These are phyloP conservation scores for Claviceps sp. DNA, from an alignment of 2,329 filamentous ascomycete species.

Conservation along the genomic window DNA sequence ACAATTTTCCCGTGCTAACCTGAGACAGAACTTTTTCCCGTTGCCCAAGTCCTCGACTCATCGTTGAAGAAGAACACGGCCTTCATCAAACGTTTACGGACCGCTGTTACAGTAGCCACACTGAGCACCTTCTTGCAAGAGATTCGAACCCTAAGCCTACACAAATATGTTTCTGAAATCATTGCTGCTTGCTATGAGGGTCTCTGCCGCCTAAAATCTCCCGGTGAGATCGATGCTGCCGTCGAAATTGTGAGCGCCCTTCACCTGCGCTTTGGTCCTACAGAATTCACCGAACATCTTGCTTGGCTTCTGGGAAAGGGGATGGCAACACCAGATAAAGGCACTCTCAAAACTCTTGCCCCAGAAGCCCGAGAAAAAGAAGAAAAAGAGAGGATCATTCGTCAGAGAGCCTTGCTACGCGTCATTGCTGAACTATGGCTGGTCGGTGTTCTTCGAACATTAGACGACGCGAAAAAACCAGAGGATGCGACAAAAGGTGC, in stretches of 20 bases:
- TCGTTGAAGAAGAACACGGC: conserved; percentile 97
- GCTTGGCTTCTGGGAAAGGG: conserved; percentile 89
- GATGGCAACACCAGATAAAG: conserved; percentile 80
- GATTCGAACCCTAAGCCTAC: conserved; percentile 76
- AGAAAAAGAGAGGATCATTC: conserved; percentile 80
- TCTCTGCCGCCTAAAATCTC: conserved; percentile 78
- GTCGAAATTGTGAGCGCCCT: conserved; percentile 91
- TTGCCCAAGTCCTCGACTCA: conserved; percentile 74
- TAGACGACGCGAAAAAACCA: conserved; percentile 52
- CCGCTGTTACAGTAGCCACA: conserved; percentile 68
- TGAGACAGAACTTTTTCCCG: conserved; percentile 56
- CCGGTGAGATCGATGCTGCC: conserved; percentile 81
- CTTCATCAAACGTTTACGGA: conserved; percentile 92
- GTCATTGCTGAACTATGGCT: conserved; percentile 96
- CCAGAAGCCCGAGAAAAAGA: conserved; percentile 83
- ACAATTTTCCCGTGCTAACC: not conserved
- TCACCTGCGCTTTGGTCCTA: conserved; percentile 84
- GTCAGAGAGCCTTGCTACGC: conserved; percentile 74
- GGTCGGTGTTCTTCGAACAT: conserved; percentile 70
- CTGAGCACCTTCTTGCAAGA: conserved; percentile 79
- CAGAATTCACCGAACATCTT: conserved; percentile 81
- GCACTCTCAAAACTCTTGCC: conserved; percentile 61
- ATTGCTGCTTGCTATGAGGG: conserved; percentile 93
- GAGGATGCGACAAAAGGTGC: conserved; percentile 50
- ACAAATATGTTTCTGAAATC: conserved; percentile 95